These are phyloP conservation scores for Piper betle DNA, from an alignment of 164 flowering plant genomes.

Conservation along the genomic window DNA sequence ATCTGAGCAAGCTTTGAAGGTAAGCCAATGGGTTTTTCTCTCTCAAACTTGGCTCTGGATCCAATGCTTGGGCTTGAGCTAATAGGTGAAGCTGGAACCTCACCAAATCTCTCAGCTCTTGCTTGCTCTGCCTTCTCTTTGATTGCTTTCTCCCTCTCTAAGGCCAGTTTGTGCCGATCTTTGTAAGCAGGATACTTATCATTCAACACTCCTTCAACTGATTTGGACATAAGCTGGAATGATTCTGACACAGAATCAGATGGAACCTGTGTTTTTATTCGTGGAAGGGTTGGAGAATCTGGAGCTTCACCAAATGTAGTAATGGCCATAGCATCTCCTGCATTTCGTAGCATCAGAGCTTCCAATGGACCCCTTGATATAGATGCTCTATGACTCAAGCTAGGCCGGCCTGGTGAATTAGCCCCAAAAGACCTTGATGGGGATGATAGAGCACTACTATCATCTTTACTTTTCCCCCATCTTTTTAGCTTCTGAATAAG, in stretches of 20 bases:
- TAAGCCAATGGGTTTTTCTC: constrained; percentile 22
- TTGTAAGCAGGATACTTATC: constrained; percentile 91
- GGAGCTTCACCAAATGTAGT: constrained; percentile 73
- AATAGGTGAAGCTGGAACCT: constrained; percentile 17
- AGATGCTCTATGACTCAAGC: constrained; percentile 36
- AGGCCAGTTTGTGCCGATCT: constrained; percentile 81
- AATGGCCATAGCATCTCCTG: constrained; percentile 74
- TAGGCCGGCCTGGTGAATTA: constrained; percentile 53
- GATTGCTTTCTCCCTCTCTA: constrained; percentile 79
- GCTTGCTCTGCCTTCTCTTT: constrained; percentile 83
- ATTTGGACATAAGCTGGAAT: constrained; percentile 83
- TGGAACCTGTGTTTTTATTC: constrained; percentile 30
- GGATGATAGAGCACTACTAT: constrained; percentile 55
- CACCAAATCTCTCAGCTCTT: constrained; percentile 67
- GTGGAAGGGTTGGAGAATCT: constrained; percentile 47
- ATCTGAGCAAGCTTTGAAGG: constrained; percentile 70
- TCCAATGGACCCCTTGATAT: constrained; percentile 71
- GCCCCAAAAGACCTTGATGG: constrained; percentile 70
- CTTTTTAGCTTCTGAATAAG: constrained; percentile 81
- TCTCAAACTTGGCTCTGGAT: constrained; percentile 19
- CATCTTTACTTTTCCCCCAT: constrained; percentile 90
- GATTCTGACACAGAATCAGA: constrained; percentile 59
- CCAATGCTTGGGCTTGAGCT: constrained; percentile 18
- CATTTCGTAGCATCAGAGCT: constrained; percentile 76
- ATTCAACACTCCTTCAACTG: constrained; percentile 71